Base-by-base conservation (phyloP, 805 yeast genomes). In the Teunomyces tritomae region DNA sequence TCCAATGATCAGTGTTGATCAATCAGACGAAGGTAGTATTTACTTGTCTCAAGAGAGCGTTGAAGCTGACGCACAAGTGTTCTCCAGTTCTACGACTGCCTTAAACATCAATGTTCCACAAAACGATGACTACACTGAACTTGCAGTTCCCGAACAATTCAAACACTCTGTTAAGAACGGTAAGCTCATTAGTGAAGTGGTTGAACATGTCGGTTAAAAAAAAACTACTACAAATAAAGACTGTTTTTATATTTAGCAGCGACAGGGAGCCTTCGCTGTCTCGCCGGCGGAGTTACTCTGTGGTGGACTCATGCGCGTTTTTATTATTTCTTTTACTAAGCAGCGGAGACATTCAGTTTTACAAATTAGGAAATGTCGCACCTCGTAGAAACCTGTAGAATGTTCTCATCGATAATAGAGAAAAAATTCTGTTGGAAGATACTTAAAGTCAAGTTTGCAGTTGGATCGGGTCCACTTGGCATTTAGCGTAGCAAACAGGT, bases 61-160 rank as follows among this genome's bases (percentile, higher is more conserved):
- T 44, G 80, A 76, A 5, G 81, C 87, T 6, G 95, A 68, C 35
- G 56, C 62, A 33, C 76, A 89, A 60, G 73, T 94, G 40, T 89
- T 83, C 68, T 87, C 97, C 2, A 85, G 96, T 41, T 83, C 88
- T 45, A 80, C 96, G 11, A 87, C 97, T 0, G 79, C 96, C 3
- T 73, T 94, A 65, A 94, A 94, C 65, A 75, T 94, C 56, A 89
- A 91, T 61, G 77, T 89, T 39, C 96, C 96, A 26, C 78, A 78
- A 41, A 80, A 74, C 11, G 84, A 77, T 17, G 96, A 92, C 64
- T 84, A 79, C 67, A 79, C 75, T 46, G 99, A 94, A 67, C 71
- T 82, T 46, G 84, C 96, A 7, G 80, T 87, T 36, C 97, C 98
- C 7, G 99, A 94, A 69, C 99, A 94, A 72, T 78, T 94, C 67